A percentile compares a stretch with the other conserved stretches of the same genome.
These are phyloP conservation scores for Penicilliopsis zonata DNA, from an alignment of 495 filamentous ascomycete genomes.

Conservation along the genomic window DNA sequence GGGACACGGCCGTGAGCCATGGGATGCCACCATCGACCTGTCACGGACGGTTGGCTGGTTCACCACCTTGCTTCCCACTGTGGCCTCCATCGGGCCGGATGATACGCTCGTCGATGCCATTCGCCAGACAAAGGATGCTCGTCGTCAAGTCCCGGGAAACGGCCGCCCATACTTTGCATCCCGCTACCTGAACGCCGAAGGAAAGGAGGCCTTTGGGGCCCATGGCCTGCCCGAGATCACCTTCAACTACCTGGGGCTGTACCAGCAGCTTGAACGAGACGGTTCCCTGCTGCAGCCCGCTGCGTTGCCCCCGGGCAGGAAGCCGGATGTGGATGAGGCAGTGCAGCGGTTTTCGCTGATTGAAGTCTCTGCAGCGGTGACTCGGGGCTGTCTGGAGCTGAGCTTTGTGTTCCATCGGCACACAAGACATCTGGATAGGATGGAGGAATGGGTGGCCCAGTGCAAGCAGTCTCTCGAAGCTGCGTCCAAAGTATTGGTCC, in stretches of 20 bases:
- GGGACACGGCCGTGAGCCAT: constrained; percentile 34
- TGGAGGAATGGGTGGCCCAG: constrained; percentile 39
- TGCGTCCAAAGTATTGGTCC: background rate
- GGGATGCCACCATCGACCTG: constrained; percentile 24
- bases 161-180: constrained; percentile 24
- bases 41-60: constrained; percentile 41
- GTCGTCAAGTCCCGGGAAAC: constrained; percentile 16
- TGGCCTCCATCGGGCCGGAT: constrained; percentile 1
- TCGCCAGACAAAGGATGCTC: constrained; percentile 15
- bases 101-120: constrained; percentile 12
- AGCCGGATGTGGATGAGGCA: constrained; percentile 12
- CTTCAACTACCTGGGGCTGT: constrained; percentile 33
- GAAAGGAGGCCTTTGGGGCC: background rate
- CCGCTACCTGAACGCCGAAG: constrained; percentile 19
- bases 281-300: constrained; percentile 11
- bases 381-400: constrained; percentile 36
- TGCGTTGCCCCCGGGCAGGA: no score
- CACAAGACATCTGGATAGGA: constrained; percentile 35
- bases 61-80: constrained; percentile 30
- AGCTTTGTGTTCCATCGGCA: constrained; percentile 38
- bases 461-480: constrained; percentile 37
- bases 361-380: constrained; percentile 40
- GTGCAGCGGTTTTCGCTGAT: constrained; percentile 44
- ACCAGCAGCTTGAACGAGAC: constrained; percentile 25
- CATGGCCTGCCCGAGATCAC: constrained; percentile 12